A percentile compares a stretch with the other conserved stretches of the same genome.
Conservation (phyloP, 2,329 filamentous ascomycete genomes). For the Annulohypoxylon truncatum region DNA sequence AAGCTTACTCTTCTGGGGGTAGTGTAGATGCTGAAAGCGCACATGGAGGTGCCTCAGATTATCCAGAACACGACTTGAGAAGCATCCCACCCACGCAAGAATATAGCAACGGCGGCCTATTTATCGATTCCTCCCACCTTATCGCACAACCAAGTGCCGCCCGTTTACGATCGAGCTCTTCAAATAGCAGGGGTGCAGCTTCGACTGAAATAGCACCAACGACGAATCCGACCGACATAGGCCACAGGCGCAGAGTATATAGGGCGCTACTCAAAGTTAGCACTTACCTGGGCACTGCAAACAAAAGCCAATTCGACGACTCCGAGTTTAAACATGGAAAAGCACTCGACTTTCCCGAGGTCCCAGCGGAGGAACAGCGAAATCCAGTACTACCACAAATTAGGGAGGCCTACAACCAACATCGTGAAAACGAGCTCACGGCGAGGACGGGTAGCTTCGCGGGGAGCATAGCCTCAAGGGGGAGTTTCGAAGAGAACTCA, state of each 20-base stretch:
- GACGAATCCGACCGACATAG: slow-evolving; percentile 36
- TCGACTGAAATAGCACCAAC: slow-evolving; percentile 19
- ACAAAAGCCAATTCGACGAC: slow-evolving; percentile 61
- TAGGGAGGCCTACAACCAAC: slow-evolving; percentile 55
- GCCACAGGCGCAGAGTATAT: slow-evolving; percentile 57
- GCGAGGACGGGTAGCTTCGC: slow-evolving; percentile 54
- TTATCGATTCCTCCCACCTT: slow-evolving; percentile 1
- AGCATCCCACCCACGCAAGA: slow-evolving; percentile 1
- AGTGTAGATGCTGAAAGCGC: slow-evolving; percentile 21
- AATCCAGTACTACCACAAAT: slow-evolving; percentile 56
- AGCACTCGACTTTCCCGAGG: slow-evolving; percentile 64
- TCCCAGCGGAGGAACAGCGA: slow-evolving; percentile 64
- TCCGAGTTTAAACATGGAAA: slow-evolving; percentile 60
- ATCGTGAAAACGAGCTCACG: slow-evolving; percentile 50
- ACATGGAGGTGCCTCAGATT: neutral
- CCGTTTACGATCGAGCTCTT: slow-evolving; percentile 19
- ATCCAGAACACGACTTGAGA: neutral
- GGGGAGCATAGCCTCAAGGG: slow-evolving; percentile 49
- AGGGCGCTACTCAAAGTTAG: slow-evolving; percentile 56
- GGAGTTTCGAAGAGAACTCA: slow-evolving; percentile 39
- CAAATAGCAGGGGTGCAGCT: slow-evolving; percentile 5
- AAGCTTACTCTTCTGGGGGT: neutral
- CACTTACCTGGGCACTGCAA: slow-evolving; percentile 60
- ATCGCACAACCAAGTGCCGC: neutral
- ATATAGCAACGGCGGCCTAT: slow-evolving; percentile 1